phyloP scores from a whole-genome alignment of 345 rosid genomes.

The Mangifera indica region DNA sequence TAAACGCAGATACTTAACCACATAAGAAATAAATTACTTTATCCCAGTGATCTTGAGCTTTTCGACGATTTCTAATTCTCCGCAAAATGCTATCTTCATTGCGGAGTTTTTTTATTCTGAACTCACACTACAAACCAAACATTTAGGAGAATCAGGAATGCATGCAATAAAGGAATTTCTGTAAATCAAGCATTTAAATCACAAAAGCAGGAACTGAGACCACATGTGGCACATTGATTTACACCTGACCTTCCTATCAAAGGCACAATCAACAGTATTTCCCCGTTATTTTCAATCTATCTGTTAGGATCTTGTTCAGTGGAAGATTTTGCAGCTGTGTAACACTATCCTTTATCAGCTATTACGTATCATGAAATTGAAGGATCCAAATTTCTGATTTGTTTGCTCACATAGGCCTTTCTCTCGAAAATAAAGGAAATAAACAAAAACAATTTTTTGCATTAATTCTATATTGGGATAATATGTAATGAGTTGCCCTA shows the following conservation, averaged over 20 bases:
- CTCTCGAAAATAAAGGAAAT: neutral
- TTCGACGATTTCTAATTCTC: slow-evolving; percentile 59
- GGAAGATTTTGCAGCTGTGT: no score
- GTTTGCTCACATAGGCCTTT: no score
- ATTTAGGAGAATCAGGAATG: slow-evolving; percentile 23
- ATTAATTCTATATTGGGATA: no score
- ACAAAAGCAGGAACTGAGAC: neutral
- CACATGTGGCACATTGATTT: neutral
- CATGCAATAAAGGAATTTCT: neutral
- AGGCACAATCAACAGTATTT: neutral
- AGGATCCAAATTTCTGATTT: neutral
- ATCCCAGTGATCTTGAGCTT: slow-evolving; percentile 85
- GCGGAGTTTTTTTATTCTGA: slow-evolving; percentile 74
- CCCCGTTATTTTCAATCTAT: neutral
- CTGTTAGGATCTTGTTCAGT: no score
- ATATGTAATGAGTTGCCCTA: neutral
- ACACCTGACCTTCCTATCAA: neutral
- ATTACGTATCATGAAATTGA: neutral
- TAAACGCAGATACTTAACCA: neutral
- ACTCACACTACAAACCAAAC: slow-evolving; percentile 60
- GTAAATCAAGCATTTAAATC: neutral
- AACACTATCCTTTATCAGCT: no score
- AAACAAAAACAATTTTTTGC: no score
- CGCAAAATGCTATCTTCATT: slow-evolving; percentile 74
- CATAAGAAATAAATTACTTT: slow-evolving; percentile 50